Evolutionary conservation across 176 grass and related monocot species (phyloP).

Genomic region (Zoysia japonica): DNA sequence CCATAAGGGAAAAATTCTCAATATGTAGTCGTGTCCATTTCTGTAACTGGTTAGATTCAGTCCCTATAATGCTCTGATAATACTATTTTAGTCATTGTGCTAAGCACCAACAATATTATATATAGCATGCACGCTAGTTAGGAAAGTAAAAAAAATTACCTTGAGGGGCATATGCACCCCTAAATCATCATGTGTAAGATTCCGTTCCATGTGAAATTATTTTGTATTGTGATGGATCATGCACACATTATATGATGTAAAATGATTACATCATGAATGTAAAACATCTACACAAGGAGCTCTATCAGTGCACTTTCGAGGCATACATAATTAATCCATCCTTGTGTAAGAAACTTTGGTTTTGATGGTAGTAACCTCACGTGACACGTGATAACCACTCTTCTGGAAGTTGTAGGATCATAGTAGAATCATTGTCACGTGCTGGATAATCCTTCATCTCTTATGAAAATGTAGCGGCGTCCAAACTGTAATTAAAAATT

Average conservation of each 20-base stretch:
- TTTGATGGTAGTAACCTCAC: background rate
- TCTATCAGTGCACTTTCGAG: conserved; percentile 5
- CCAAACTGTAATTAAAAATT: too few species aligned
- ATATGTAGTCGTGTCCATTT: background rate
- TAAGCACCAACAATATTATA: background rate
- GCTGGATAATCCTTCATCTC: background rate
- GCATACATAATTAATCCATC: background rate
- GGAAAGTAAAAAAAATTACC: too few species aligned
- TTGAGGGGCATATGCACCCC: too few species aligned
- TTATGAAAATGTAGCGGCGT: background rate
- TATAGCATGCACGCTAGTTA: too few species aligned
- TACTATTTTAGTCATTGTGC: too few species aligned
- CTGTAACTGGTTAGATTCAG: background rate
- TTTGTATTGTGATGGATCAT: too few species aligned
- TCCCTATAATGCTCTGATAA: too few species aligned
- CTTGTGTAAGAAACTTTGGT: background rate
- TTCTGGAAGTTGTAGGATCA: background rate
- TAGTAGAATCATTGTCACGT: background rate
- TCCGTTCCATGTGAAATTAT: too few species aligned
- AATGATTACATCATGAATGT: background rate
- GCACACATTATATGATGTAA: background rate
- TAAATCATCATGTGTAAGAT: too few species aligned
- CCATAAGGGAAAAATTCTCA: background rate
- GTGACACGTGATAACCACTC: background rate
- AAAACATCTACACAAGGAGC: background rate